A percentile compares a stretch with the other conserved stretches of the same genome.
Conservation (phyloP, 257 asterid genomes). For the Lantana camara region DNA sequence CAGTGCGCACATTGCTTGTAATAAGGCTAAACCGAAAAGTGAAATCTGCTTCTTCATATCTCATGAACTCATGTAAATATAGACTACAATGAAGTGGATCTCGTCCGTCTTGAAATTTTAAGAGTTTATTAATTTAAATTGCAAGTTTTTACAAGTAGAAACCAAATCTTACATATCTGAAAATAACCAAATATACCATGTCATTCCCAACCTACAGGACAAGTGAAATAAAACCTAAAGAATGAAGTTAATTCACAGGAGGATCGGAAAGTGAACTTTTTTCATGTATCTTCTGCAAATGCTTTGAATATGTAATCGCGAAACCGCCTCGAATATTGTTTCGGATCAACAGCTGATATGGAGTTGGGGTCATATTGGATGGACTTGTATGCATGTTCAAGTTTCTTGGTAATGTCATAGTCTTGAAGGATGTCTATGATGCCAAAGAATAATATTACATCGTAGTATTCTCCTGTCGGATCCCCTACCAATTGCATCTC, state of each 20-base stretch:
- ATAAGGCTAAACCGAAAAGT: too few relatives aligned
- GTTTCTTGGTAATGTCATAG: conserved; percentile 90
- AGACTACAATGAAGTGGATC: neutral
- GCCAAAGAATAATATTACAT: conserved; percentile 82
- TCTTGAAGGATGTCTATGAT: conserved; percentile 97
- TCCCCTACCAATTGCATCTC: conserved; percentile 82
- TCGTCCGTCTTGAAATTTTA: neutral
- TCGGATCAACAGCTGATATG: conserved; percentile 96
- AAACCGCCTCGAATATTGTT: conserved; percentile 79
- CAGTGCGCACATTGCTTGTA: too few relatives aligned
- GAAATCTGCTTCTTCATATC: too few relatives aligned
- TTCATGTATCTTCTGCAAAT: conserved; percentile 80
- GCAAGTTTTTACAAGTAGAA: conserved; percentile 8
- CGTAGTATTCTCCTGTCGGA: conserved; percentile 87
- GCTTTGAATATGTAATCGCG: conserved; percentile 85
- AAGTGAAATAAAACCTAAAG: conserved; percentile 17
- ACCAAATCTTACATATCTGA: neutral
- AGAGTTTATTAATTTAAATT: conserved; percentile 16
- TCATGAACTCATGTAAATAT: too few relatives aligned
- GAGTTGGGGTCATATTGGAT: conserved; percentile 90
- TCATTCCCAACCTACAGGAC: too few relatives aligned
- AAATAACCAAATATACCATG: neutral
- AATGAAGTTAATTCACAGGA: conserved; percentile 30
- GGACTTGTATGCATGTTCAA: conserved; percentile 94
- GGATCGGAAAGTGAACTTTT: conserved; percentile 1